Evolutionary conservation across 495 filamentous ascomycete genomes (phyloP), one percentile per base, ranked within the genome.

Genomic region (Lindgomyces ingoldianus): DNA sequence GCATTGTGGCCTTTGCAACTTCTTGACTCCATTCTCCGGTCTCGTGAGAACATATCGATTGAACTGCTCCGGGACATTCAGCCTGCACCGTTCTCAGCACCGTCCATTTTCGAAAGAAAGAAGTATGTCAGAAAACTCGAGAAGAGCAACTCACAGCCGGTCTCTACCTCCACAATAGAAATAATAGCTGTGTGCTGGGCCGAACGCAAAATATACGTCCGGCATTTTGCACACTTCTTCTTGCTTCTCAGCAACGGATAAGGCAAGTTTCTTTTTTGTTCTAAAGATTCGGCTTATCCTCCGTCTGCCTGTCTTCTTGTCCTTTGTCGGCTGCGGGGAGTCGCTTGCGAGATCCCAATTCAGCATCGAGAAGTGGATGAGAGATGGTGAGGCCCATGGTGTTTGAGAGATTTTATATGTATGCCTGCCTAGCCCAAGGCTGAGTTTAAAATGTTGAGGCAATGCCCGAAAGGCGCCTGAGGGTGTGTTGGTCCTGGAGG

Each of bases 61-160:
- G 48, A 52, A 52, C 14, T 22, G 48, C 25, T 52, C 48, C 12
- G 48, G 48, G 25, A 52, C n/a, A 9, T 52, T 52, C 19, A 29
- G 25, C n/a, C 48, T 52, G 24, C 4, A 52, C n/a, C 6, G 16
- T 52, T 3, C 4, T 52, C 25, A 52, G 24, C 24, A n/a, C 9
- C n/a, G 8, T 24, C 24, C 48, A 10, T 8, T 8, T 52, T 9
- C 6, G 9, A 27, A 14, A 27, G 4, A 52, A 39, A 39, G 33
- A 39, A 39, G 33, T 6, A 39, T 39, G 14, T 39, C 6, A 39
- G 14, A 6, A 6, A 9, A 27, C 9, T 3, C 8, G 3, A 52
- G 6, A 14, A 14, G 14, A 39, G 6, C 6, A 14, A 6, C 48
- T 29, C 26, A 52, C 48, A 52, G n/a, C 9, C 25, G 18, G 3